Percentiles rank a stretch among this genome's conserved stretches.
Evolutionary conservation across 352 stramenopile genomes (phyloP).

Genomic region (Globisporangium nunn): DNA sequence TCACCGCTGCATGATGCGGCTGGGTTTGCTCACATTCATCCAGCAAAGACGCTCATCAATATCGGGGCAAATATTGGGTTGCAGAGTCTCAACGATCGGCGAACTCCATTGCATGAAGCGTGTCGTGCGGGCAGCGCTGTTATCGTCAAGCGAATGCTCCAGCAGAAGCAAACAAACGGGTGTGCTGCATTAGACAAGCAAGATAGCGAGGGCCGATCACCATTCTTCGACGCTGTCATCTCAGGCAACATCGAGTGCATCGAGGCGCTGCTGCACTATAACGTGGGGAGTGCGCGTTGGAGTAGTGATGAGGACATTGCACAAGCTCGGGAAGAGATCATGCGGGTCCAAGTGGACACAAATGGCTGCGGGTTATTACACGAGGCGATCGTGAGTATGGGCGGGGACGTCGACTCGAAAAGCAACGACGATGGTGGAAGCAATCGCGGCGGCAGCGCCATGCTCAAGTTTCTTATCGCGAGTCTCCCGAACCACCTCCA

Average conservation of each 20-base stretch:
- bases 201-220: constrained; percentile 4
- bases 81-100: not conserved
- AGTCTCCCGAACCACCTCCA: not conserved
- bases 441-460: not conserved
- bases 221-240: constrained; percentile 18
- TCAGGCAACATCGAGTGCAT: constrained; percentile 12
- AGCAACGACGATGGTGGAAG: no score
- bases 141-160: constrained; percentile 5
- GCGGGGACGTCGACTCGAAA: no score
- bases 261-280: constrained; percentile 9
- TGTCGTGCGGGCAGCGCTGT: constrained; percentile 1
- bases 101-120: constrained; percentile 6
- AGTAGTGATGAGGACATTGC: not conserved
- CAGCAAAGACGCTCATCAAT: constrained; percentile 12
- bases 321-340: not conserved
- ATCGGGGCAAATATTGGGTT: not conserved
- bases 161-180: not conserved
- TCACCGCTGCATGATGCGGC: constrained; percentile 8
- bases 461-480: constrained; percentile 6
- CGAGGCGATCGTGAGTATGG: constrained; percentile 2
- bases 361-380: constrained; percentile 5
- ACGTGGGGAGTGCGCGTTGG: no score
- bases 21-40: not conserved
- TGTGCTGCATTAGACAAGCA: not conserved
- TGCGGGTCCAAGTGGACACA: constrained; percentile 1